Evolutionary conservation across 2,329 filamentous ascomycete species (phyloP).

Genomic region (Emericellopsis cladophorae): DNA sequence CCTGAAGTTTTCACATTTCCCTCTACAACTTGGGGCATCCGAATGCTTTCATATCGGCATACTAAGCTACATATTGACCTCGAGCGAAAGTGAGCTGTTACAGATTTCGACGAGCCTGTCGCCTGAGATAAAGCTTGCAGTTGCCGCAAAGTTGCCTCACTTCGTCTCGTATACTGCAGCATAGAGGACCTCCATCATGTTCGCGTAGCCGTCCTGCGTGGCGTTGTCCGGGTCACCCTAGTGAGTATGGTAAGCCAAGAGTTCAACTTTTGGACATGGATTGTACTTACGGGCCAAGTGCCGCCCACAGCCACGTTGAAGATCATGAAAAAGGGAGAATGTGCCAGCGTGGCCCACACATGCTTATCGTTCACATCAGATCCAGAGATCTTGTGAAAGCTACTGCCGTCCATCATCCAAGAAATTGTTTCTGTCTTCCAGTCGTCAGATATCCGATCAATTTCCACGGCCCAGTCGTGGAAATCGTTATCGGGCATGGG

Average conservation of each 20-base stretch:
- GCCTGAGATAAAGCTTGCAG: no score
- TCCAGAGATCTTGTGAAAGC: conserved; percentile 30
- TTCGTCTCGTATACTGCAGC: conserved; percentile 22
- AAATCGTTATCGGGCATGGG: conserved; percentile 30
- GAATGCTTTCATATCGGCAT: no score
- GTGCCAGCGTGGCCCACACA: conserved; percentile 29
- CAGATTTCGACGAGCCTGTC: no score
- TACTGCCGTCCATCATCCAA: conserved; percentile 31
- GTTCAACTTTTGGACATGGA: neutral
- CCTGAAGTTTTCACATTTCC: no score
- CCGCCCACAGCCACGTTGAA: conserved; percentile 36
- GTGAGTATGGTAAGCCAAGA: neutral
- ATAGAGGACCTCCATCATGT: conserved; percentile 27
- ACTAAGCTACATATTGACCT: no score
- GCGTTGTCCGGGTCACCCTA: conserved; percentile 18
- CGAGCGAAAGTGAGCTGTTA: no score
- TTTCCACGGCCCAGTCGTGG: conserved; percentile 33
- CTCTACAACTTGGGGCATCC: no score
- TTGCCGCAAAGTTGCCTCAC: neutral
- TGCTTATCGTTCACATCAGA: conserved; percentile 22
- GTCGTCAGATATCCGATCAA: conserved; percentile 27
- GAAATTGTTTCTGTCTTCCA: conserved; percentile 35
- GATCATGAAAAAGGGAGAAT: conserved; percentile 29
- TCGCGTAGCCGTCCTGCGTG: conserved; percentile 21
- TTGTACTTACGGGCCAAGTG: conserved; percentile 21